Base-by-base conservation (phyloP, 1,284 basidiomycete genomes). In the Cerrena zonata region DNA sequence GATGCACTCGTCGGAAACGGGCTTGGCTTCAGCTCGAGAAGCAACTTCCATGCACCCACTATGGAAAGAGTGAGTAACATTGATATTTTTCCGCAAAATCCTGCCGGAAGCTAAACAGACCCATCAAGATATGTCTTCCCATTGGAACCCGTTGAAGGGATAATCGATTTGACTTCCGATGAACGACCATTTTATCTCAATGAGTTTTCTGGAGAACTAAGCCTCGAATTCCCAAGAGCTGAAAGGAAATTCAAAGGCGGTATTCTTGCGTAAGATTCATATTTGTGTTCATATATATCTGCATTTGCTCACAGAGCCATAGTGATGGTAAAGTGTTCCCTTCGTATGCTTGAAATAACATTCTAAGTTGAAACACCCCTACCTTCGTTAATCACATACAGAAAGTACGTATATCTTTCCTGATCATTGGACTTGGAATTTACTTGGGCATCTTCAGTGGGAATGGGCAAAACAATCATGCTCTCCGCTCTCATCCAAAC, bases 391-490 rank as follows among this genome's bases (percentile, higher is more conserved):
- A n/a, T n/a, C n/a, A n/a, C n/a, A n/a, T n/a, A 41, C 50, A 79
- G 78, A 80, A 61, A 80, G 77, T 80, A 57, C 56, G 77, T 56
- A 0, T n/a, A 25, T 18, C 12, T 41, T 23, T 34, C 47, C 26
- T 45, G 15, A 18, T 2, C 5, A 21, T 15, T 15, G 4, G n/a
- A 18, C 4, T 39, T 39, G 5, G 37, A 18, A 21, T 15, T 39
- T 15, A 15, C 21, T 5, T 18, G n/a, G 37, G 13, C 21, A 15
- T 18, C 13, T 27, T 24, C 48, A 88, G 81, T 87, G 91, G 91
- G 94, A 7, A 91, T 98, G 83, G 95, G 95, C 3, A 99, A 99
- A 72, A 97, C 95, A 1, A 94, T 95, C 61, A 95, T 96, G 92
- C 72, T 97, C 47, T 90, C 94, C 1, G 85, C 92, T 11, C 78